These are phyloP conservation scores for Flaveria bidentis DNA, from an alignment of 129 eudicot species.

Conservation along the genomic window DNA sequence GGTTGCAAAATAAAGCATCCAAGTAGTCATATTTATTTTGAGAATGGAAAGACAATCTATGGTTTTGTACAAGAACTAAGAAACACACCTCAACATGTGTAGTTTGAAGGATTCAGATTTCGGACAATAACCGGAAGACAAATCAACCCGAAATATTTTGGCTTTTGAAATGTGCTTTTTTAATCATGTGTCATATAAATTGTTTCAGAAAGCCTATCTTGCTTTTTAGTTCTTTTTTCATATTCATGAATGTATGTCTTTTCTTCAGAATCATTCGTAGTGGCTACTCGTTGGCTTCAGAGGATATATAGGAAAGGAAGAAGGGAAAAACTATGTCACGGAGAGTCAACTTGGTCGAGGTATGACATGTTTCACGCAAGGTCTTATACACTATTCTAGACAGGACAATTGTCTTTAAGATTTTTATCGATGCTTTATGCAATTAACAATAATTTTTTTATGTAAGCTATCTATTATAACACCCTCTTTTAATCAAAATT, in stretches of 20 bases:
- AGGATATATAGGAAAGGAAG: conserved; percentile 53
- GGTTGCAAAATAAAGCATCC: conserved; percentile 60
- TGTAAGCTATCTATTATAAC: conserved; percentile 15
- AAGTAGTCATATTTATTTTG: conserved; percentile 61
- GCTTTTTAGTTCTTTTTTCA: not conserved
- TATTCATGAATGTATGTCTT: conserved; percentile 5
- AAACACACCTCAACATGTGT: conserved; percentile 51
- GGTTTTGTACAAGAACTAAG: conserved; percentile 61
- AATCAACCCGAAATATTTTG: conserved; percentile 50
- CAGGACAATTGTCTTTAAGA: not conserved
- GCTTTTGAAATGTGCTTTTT: conserved; percentile 44
- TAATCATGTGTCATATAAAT: not conserved
- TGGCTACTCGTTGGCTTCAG: conserved; percentile 58
- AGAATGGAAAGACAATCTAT: conserved; percentile 55
- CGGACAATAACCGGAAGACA: conserved; percentile 57
- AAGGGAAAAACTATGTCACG: conserved; percentile 30
- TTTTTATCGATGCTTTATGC: conserved; percentile 9
- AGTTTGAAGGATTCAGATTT: conserved; percentile 43
- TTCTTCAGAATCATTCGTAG: conserved; percentile 49
- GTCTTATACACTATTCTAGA: not conserved
- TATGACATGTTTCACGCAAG: conserved; percentile 20
- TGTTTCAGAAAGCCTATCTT: not conserved
- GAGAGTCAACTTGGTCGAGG: conserved; percentile 33
- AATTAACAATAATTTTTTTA: conserved; percentile 21
- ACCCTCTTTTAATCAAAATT: not conserved